Evolutionary conservation across 2,329 filamentous ascomycete species (phyloP), one percentile per base, ranked within the genome.

Genomic region (Alternaria sp.): DNA sequence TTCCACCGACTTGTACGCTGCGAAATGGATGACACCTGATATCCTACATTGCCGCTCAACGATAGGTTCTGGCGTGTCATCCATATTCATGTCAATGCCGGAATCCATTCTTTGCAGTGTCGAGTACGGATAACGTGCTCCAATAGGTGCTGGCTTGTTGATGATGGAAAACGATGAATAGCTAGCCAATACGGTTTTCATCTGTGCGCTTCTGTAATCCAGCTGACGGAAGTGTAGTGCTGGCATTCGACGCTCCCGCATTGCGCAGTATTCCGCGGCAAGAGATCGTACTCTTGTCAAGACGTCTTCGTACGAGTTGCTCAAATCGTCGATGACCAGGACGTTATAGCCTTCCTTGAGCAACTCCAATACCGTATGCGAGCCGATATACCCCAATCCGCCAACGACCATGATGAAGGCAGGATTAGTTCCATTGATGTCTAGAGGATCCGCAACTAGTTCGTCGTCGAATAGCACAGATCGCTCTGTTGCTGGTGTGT

Each of bases 1-100:
- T 27, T 84, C 84, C 0, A 90, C 87, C 2, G 88, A 87, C 73
- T 90, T 90, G 80, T 86, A 86, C 1, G 89, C 89, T 14, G 89
- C 89, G 66, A 90, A 90, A 70, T 91, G 89, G 59, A 91, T 89
- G n/a, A 90, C 87, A 1, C 87, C 88, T 0, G 80, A 79, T 62
- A 90, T 88, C 30, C 79, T 82, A 3, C 86, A 87, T 54, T 75
- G 74, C 18, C 80, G 73, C 27, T 61, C 57, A 5, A 75, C 34
- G 8, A 57, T 38, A 2, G 65, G 58, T 28, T 68, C 60, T 48
- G 62, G 62, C 14, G 72, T 44, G n/a, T 73, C 69, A 16, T 75
- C 72, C 30, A 62, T 51, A 3, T 65, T 68, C 67, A 71, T 71
- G 14, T 73, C 71, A 44, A 75, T 76, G n/a, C 72, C 73, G 3